A percentile compares a stretch with the other conserved stretches of the same genome.
Evolutionary conservation across 441 rosid species (phyloP).

Genomic region (California macrophylla): DNA sequence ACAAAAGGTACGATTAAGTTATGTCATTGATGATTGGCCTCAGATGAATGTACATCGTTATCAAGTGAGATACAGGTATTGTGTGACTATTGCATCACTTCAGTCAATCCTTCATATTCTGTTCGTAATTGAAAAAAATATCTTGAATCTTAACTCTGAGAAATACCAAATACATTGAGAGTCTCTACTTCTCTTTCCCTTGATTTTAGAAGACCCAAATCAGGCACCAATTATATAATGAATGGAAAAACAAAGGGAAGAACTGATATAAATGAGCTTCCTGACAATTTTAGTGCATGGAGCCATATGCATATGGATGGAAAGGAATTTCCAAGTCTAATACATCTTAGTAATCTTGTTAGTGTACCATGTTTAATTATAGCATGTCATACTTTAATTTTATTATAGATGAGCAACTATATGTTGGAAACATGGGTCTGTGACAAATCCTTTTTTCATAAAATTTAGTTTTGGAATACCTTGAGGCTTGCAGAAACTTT

Average conservation of each 20-base stretch:
- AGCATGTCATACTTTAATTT: neutral
- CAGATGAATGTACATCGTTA: neutral
- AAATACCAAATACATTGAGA: neutral
- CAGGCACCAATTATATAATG: no score
- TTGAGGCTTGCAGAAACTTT: neutral
- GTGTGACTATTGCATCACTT: neutral
- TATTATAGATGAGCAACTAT: neutral
- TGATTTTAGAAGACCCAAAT: neutral
- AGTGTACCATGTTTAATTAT: neutral
- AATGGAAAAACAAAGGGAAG: neutral
- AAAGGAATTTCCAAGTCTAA: neutral
- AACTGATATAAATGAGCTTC: neutral
- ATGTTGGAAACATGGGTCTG: neutral
- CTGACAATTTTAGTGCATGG: neutral
- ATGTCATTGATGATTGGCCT: neutral
- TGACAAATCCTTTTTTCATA: neutral
- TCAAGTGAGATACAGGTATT: neutral
- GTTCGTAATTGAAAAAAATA: neutral
- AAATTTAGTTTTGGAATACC: neutral
- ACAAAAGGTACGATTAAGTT: neutral
- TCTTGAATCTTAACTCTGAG: neutral
- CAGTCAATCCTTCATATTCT: neutral
- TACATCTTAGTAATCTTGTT: neutral
- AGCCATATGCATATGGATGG: neutral
- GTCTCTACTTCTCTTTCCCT: neutral